Conservation (phyloP, 371 early-diverging fungal genomes). For the Mortierella sp. region DNA sequence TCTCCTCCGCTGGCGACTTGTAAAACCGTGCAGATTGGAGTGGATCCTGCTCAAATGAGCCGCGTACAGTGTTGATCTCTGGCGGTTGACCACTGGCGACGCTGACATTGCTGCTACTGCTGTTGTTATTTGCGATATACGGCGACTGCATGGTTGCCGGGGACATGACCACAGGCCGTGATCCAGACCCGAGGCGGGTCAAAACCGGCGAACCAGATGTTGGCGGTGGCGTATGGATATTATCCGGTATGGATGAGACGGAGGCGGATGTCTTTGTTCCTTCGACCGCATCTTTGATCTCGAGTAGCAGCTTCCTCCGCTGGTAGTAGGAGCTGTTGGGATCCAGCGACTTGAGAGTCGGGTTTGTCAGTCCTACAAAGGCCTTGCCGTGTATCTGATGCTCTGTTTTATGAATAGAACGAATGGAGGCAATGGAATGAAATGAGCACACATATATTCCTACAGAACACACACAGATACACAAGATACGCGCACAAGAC, state of each 20-base stretch:
- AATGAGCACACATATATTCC: too few species aligned
- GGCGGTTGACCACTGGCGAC: slow-evolving; percentile 3
- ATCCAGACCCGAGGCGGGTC: slow-evolving; percentile 44
- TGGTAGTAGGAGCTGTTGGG: slow-evolving; percentile 44
- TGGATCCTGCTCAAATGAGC: slow-evolving; percentile 35
- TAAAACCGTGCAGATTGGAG: neutral
- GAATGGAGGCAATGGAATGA: neutral
- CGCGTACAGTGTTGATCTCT: slow-evolving; percentile 25
- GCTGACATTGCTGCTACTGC: slow-evolving; percentile 8
- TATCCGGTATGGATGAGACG: slow-evolving; percentile 24
- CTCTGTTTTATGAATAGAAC: slow-evolving; percentile 16
- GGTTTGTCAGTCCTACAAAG: slow-evolving; percentile 25
- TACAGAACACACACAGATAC: too few species aligned
- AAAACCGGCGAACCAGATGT: slow-evolving; percentile 37
- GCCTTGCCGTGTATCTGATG: slow-evolving; percentile 41
- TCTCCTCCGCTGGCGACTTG: slow-evolving; percentile 33
- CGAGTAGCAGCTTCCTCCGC: slow-evolving; percentile 32
- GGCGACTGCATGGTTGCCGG: slow-evolving; percentile 15
- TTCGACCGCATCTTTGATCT: slow-evolving; percentile 49
- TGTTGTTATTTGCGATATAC: slow-evolving; percentile 19
- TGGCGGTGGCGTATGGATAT: slow-evolving; percentile 27
- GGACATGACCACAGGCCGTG: slow-evolving; percentile 29
- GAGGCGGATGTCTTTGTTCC: slow-evolving; percentile 36
- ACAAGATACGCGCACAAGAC: too few species aligned
- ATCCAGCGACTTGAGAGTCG: slow-evolving; percentile 34